Conservation (phyloP, 768 basidiomycete genomes). For the Boletus patriciae region DNA sequence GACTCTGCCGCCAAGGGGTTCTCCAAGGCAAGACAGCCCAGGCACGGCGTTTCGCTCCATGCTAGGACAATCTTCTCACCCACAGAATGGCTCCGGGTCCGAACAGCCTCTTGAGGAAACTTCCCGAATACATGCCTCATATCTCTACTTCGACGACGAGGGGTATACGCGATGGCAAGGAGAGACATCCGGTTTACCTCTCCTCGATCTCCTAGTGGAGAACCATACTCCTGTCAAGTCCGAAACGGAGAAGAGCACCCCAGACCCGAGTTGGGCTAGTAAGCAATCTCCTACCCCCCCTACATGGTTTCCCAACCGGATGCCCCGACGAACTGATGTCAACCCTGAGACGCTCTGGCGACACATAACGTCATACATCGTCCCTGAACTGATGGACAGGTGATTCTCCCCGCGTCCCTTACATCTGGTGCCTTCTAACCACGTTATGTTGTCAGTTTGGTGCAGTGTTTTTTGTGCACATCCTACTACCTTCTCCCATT, state of each 20-base stretch:
- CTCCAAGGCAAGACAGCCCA: conserved; percentile 50
- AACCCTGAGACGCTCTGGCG: conserved; percentile 90
- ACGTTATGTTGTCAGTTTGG: conserved; percentile 48
- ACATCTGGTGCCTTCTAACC: conserved; percentile 14
- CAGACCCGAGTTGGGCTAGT: conserved; percentile 30
- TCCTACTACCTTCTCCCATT: conserved; percentile 94
- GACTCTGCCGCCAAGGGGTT: conserved; percentile 40
- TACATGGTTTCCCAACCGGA: conserved; percentile 85
- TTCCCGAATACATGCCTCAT: conserved; percentile 69
- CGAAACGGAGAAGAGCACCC: conserved; percentile 30
- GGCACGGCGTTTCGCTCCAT: conserved; percentile 42
- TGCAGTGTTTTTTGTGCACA: conserved; percentile 85
- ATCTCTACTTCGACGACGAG: conserved; percentile 85
- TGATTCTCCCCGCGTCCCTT: conserved; percentile 35
- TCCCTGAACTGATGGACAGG: conserved; percentile 94
- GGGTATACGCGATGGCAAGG: conserved; percentile 90
- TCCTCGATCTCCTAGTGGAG: conserved; percentile 81
- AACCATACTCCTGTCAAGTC: conserved; percentile 49
- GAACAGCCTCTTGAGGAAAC: conserved; percentile 59
- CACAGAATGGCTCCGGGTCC: conserved; percentile 18
- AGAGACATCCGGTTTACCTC: conserved; percentile 87
- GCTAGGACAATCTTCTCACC: conserved; percentile 36
- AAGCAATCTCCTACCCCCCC: conserved; percentile 36
- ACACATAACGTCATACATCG: conserved; percentile 80
- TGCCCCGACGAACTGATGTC: conserved; percentile 67